Evolutionary conservation across 1,284 basidiomycete species (phyloP), one percentile per base, ranked within the genome.

Genomic region (Microbotryum lychnidis-dioicae): DNA sequence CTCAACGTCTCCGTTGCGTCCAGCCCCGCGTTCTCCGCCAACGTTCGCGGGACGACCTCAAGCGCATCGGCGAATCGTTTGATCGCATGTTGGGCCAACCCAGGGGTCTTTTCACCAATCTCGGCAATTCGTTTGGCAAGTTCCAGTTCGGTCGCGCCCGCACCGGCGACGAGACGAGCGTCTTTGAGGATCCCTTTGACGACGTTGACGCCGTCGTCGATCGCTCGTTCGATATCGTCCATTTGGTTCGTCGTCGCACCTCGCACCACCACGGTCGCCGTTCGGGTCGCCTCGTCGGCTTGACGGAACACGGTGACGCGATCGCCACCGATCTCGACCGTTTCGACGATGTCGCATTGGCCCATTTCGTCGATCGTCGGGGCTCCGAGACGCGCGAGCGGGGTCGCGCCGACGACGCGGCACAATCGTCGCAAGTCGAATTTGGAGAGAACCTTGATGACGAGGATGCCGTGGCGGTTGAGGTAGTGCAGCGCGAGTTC

Each of bases 401-500:
- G 93, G 1, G 92, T 97, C 12, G 96, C 96, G 64, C 91, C 91
- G 63, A 94, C 88, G 69, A 99, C 91, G 63, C 93, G 87, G 76
- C 91, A 96, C 42, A 97, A 79, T 4, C 96, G 82, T 54, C 93
- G 86, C 21, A 99, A 84, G 69, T 99, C 94, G 76, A 99, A 99
- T 76, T 99, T 99, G 75, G 91, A 97, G 63, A 96, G 83, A 42
- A 98, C 89, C 77, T 97, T 97, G 79, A 98, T 83, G 70, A 97
- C 91, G 69, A 90, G 87, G 76, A 99, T 93, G 77, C 85, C 82
- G 78, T 89, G 83, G 58, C 94, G 84, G 80, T 98, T 91, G 73
- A 97, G 86, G 79, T 96, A 99, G 79, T 98, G 96, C 67, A 97
- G 80, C 4, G 94, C 92, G 53, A 99, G 87, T 74, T 99, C 96